Base-by-base conservation (phyloP, 352 stramenopile genomes). In the Phytophthora agathidicida region DNA sequence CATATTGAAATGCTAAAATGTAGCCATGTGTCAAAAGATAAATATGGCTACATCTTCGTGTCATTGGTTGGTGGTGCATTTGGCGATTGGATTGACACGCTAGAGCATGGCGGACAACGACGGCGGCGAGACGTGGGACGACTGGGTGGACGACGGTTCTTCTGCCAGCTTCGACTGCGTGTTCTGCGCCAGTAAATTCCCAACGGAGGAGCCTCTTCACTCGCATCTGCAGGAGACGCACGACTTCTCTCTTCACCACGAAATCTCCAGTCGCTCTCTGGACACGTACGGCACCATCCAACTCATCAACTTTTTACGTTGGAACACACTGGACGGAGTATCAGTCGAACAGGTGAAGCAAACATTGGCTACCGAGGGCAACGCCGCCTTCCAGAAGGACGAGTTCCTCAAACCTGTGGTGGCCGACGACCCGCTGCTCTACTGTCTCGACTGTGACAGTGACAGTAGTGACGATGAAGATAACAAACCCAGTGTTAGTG, bases 201-300 rank as follows among this genome's bases (percentile, higher is more conserved):
- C 72, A 11, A 36, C 54, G 10, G 74, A 91, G 52, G 63, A 73
- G 51, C 58, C 70, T 23, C 68, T 94, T 32, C 81, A 91, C 47
- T 65, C 67, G 60, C 85, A 94, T 60, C 42, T 89, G 27, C 55
- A 73, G 22, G 63, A 61, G 3, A 43, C 50, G 31, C 83, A 94
- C 58, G 58, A 58, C 49, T 94, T 94, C 63, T 90, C 80, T 35
- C 65, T 94, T 22, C 55, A 55, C 33, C 57, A 73, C 32, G 59
- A 84, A 49, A 84, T 92, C 49, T 65, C 68, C 13, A 59, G 37
- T 32, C 71, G 66, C 24, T 65, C 80, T 46, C 68, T 94, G 9
- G 81, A 93, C 61, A 89, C 78, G 48, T 94, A 94, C 77, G 79
- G 61, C 54, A 86, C 75, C 37, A 91, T 94, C 63, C 82, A 86